Percentiles rank a stretch among this genome's conserved stretches.
Conservation (phyloP, 768 basidiomycete genomes). For the Mycena haematopus region DNA sequence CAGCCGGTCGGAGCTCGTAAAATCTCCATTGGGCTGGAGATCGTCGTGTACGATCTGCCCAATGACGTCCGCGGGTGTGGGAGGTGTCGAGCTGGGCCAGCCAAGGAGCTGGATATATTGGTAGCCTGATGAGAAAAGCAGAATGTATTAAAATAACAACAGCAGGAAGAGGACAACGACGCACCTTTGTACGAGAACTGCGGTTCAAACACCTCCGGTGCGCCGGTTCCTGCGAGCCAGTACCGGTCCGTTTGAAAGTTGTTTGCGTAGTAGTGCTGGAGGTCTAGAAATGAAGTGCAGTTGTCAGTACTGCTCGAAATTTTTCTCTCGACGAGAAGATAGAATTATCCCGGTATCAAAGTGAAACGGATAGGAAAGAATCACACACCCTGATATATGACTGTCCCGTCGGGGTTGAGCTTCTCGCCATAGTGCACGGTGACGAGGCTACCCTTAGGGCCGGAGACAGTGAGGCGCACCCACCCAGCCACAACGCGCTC, state of each 20-base stretch:
- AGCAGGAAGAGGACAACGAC: background rate
- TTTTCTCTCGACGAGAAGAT: too few relatives aligned
- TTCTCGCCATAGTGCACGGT: constrained; percentile 41
- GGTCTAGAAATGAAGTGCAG: constrained; percentile 5
- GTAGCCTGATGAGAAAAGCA: constrained; percentile 23
- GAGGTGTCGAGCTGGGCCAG: constrained; percentile 32
- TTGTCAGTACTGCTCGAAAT: background rate
- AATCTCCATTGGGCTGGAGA: constrained; percentile 28
- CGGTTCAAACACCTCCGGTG: constrained; percentile 33
- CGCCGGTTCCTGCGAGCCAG: constrained; percentile 36
- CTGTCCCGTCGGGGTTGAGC: constrained; percentile 32
- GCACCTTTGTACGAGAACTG: constrained; percentile 37
- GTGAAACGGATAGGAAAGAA: background rate
- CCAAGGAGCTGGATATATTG: constrained; percentile 36
- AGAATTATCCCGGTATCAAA: too few relatives aligned
- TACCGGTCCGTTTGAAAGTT: constrained; percentile 38
- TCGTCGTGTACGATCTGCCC: constrained; percentile 36
- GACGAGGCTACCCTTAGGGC: constrained; percentile 35
- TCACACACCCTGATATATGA: constrained; percentile 20
- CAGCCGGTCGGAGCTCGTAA: constrained; percentile 29
- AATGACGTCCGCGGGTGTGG: constrained; percentile 32
- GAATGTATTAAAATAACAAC: background rate
- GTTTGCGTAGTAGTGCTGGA: constrained; percentile 33
- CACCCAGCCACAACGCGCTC: constrained; percentile 39
- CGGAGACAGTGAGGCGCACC: constrained; percentile 35